These are phyloP conservation scores for Furcasterigmium sp. DNA, from an alignment of 2,329 filamentous ascomycete genomes.

Conservation along the genomic window DNA sequence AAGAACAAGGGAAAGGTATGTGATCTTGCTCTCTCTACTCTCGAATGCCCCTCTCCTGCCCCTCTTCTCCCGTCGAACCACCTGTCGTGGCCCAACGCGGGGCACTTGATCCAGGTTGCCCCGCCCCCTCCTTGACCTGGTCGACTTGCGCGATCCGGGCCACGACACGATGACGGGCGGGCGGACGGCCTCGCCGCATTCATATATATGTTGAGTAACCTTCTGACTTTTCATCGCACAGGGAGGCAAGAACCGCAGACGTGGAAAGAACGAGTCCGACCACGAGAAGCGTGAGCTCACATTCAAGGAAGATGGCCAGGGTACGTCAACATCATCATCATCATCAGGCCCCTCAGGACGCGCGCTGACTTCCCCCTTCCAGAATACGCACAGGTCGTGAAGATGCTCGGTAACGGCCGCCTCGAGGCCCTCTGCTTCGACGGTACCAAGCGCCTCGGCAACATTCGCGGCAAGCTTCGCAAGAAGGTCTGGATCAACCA, in stretches of 20 bases:
- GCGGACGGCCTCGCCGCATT: slow-evolving; percentile 4
- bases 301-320: slow-evolving; percentile 98
- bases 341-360: slow-evolving; percentile 3
- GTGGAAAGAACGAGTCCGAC: slow-evolving; percentile 99
- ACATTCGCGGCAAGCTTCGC: slow-evolving; percentile 81
- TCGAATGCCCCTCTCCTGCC: slow-evolving; percentile 1
- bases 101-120: slow-evolving; percentile 10
- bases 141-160: neutral
- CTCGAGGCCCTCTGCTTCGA: slow-evolving; percentile 94
- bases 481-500: slow-evolving; percentile 99
- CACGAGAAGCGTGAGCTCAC: slow-evolving; percentile 98
- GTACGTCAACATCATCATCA: slow-evolving; percentile 28
- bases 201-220: slow-evolving; percentile 9
- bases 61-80: neutral
- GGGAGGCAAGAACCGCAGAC: slow-evolving; percentile 97
- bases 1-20: slow-evolving; percentile 99
- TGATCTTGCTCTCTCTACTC: slow-evolving; percentile 1
- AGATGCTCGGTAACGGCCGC: slow-evolving; percentile 95
- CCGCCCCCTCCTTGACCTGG: slow-evolving; percentile 9
- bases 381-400: slow-evolving; percentile 90
- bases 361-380: neutral
- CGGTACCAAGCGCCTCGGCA: slow-evolving; percentile 72
- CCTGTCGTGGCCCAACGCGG: neutral
- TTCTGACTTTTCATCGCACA: slow-evolving; percentile 36
- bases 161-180: neutral